Conservation (phyloP, 768 basidiomycete genomes). For the Candolleomyces aberdarensis region DNA sequence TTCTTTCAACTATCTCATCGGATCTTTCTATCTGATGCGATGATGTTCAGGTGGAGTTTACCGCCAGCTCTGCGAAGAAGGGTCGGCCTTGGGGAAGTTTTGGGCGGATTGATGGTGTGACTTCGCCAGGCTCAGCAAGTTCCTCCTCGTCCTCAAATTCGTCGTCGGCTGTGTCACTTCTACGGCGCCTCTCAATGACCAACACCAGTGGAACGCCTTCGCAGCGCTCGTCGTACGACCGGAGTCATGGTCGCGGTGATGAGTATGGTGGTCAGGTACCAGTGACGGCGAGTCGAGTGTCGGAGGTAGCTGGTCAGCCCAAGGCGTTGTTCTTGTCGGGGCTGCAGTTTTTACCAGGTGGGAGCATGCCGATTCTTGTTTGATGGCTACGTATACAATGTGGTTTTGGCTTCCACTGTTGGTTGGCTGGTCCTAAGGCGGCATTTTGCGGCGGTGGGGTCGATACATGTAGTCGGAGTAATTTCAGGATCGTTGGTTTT, state of each 20-base stretch:
- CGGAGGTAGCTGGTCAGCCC: constrained; percentile 7
- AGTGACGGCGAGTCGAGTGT: constrained; percentile 9
- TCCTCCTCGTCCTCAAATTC: no score
- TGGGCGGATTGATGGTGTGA: constrained; percentile 9
- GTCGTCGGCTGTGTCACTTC: no score
- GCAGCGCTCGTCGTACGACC: no score
- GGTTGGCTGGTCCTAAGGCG: no score
- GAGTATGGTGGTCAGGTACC: constrained; percentile 11
- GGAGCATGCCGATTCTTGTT: constrained; percentile 6
- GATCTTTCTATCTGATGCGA: neutral
- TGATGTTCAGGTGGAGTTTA: constrained; percentile 17
- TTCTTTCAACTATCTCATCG: neutral
- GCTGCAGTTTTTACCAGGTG: constrained; percentile 11
- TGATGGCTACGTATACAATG: neutral
- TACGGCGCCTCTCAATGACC: no score
- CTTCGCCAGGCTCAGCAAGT: neutral
- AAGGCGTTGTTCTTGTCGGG: constrained; percentile 14
- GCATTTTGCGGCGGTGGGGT: no score
- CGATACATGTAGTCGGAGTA: no score
- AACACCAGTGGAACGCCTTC: no score
- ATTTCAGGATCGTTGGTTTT: no score
- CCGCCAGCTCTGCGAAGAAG: constrained; percentile 15
- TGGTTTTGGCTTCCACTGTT: no score
- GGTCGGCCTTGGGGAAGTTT: constrained; percentile 22
- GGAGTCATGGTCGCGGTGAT: neutral